phyloP scores from a whole-genome alignment of 495 filamentous ascomycete genomes.

The Podospora comata region DNA sequence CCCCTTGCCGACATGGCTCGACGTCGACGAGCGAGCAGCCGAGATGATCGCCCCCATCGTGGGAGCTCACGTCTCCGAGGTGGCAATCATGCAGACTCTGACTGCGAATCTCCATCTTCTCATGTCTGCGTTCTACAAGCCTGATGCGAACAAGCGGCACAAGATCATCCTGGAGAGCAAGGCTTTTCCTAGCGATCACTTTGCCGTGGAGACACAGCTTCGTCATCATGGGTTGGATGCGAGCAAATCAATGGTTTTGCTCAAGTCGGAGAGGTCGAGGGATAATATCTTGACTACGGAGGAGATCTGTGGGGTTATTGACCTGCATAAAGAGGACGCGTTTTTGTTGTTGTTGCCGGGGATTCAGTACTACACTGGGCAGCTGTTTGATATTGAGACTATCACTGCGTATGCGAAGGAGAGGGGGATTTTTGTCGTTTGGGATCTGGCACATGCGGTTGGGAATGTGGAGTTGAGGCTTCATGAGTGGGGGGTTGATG shows the following conservation, averaged over 20 bases:
- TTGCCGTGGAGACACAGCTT: conserved; percentile 85
- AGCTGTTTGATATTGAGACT: conserved; percentile 77
- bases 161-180: conserved; percentile 93
- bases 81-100: conserved; percentile 90
- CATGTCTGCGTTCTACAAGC: conserved; percentile 88
- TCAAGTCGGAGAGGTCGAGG: conserved; percentile 56
- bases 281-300: conserved; percentile 61
- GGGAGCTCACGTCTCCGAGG: conserved; percentile 74
- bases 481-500: conserved; percentile 94
- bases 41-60: conserved; percentile 80
- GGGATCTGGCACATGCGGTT: conserved; percentile 93
- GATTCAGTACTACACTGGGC: conserved; percentile 93
- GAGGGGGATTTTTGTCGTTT: conserved; percentile 76
- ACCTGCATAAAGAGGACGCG: conserved; percentile 68
- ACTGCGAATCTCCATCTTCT: conserved; percentile 89
- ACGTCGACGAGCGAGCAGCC: conserved; percentile 70
- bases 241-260: conserved; percentile 67
- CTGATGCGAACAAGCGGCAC: conserved; percentile 64
- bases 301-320: conserved; percentile 72
- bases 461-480: conserved; percentile 83
- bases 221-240: conserved; percentile 69
- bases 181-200: conserved; percentile 94
- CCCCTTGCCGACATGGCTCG: conserved; percentile 72
- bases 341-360: conserved; percentile 83
- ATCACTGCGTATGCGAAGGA: conserved; percentile 80